Evolutionary conservation across 768 basidiomycete genomes (phyloP), one percentile per base, ranked within the genome.

Genomic region (Galerina sulciceps): DNA sequence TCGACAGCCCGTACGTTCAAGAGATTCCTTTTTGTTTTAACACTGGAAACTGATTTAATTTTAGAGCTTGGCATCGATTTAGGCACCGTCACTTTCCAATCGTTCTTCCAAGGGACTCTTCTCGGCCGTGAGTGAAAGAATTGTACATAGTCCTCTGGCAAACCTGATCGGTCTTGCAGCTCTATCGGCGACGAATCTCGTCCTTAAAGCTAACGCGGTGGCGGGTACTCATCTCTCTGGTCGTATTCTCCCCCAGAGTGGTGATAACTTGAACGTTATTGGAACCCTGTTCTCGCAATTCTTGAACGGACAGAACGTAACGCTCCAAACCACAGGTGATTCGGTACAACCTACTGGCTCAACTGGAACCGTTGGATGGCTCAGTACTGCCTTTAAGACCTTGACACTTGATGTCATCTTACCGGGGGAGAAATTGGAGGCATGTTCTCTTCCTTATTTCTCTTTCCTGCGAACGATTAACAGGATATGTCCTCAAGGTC

Each of bases 331-430:
- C 13, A 77, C 75, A 23, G 89, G 89, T 22, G 74, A 83, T 36
- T 82, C 83, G 15, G 87, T 90, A 6, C 82, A 85, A 53, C 86
- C 89, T 11, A 69, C 74, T 10, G 86, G 85, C 20, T 74, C 85
- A 1, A 74, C 71, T 55, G 72, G 71, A 18, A 74, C 82, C 0
- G 85, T 90, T 13, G 69, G 71, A 3, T 90, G 89, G 89, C 69
- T 91, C 40, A 87, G 81, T 45, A 77, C 81, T n/a, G 89, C 89
- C 5, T 90, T 91, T 76, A 79, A 86, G 72, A 84, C 86, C 5
- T 72, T 91, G 34, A 79, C 81, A 6, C 78, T 91, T 9, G 61
- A 81, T 6, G 88, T 91, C 26, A 79, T 74, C 26, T 76, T 91
- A 11, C 85, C 87, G 13, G 89, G 89, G 10, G 75, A 87, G 68